A percentile compares a stretch with the other conserved stretches of the same genome.
These are phyloP conservation scores for Dunaliella primolecta DNA, from an alignment of 139 green algal species.

Conservation along the genomic window DNA sequence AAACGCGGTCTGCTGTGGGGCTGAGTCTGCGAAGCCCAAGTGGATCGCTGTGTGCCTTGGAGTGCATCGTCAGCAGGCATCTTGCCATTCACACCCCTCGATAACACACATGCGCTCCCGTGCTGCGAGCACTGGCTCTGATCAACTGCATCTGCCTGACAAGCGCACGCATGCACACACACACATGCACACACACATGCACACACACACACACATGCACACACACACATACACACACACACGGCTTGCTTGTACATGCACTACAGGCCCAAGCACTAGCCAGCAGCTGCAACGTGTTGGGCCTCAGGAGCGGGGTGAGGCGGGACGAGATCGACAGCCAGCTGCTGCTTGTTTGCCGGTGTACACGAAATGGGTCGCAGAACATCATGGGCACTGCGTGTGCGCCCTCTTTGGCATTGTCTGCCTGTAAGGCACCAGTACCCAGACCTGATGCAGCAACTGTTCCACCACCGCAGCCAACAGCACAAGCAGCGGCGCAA, in stretches of 20 bases:
- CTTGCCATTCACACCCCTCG: no score
- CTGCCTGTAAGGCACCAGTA: no score
- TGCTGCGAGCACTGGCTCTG: no score
- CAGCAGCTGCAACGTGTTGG: background rate
- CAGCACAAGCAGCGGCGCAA: background rate
- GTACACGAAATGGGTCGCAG: background rate
- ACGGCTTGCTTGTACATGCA: background rate
- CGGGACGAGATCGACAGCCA: background rate
- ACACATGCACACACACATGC: background rate
- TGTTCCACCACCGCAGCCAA: background rate
- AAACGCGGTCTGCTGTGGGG: no score
- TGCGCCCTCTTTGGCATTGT: background rate
- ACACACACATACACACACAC: background rate
- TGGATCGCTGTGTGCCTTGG: no score
- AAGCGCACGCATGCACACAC: no score
- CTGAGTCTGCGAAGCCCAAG: no score
- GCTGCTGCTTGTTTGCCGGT: background rate
- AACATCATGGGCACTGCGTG: background rate
- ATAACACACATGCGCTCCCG: no score
- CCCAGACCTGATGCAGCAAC: no score
- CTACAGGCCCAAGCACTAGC: background rate
- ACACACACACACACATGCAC: conserved; percentile 3
- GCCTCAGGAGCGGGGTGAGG: background rate
- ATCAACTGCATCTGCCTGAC: no score
- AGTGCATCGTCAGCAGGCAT: no score